phyloP scores from a whole-genome alignment of 2,329 filamentous ascomycete species.

The Phaeosphaeriaceae sp. region DNA sequence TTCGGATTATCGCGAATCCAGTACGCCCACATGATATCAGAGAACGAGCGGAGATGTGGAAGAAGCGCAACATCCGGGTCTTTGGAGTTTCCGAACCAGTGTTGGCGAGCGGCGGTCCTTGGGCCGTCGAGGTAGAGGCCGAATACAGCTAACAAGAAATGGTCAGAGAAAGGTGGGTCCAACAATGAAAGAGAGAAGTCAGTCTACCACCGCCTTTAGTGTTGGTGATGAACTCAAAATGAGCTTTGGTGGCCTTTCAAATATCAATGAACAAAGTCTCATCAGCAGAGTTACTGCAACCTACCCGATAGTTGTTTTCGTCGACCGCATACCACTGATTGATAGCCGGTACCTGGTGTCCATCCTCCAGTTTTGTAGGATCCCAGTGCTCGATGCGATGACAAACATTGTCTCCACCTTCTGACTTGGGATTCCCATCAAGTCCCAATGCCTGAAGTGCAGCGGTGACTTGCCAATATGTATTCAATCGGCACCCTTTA shows the following conservation, averaged over 20 bases:
- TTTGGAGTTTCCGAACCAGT: constrained; percentile 12
- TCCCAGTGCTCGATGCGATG: constrained; percentile 25
- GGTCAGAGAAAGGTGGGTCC: neutral
- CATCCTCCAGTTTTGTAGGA: constrained; percentile 7
- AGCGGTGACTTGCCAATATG: constrained; percentile 14
- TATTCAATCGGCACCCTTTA: constrained; percentile 16
- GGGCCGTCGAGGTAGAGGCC: constrained; percentile 20
- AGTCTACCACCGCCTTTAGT: constrained; percentile 9
- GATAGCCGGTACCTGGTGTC: constrained; percentile 9
- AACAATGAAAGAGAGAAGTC: too few relatives aligned
- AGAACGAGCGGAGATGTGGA: constrained; percentile 6
- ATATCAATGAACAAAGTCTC: neutral
- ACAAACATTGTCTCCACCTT: constrained; percentile 21
- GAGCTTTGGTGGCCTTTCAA: constrained; percentile 19
- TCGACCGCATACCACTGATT: constrained; percentile 25
- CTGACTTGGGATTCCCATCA: constrained; percentile 7
- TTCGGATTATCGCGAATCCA: constrained; percentile 14
- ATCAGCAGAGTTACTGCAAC: neutral
- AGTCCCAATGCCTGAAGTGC: constrained; percentile 15
- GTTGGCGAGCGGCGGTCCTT: constrained; percentile 6
- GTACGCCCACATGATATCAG: constrained; percentile 21
- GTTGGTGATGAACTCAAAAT: constrained; percentile 23
- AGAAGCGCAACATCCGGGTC: neutral
- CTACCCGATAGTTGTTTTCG: constrained; percentile 17
- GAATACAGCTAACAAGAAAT: constrained; percentile 8